phyloP scores from a whole-genome alignment of 768 basidiomycete genomes.

The Mrakia gelida region DNA sequence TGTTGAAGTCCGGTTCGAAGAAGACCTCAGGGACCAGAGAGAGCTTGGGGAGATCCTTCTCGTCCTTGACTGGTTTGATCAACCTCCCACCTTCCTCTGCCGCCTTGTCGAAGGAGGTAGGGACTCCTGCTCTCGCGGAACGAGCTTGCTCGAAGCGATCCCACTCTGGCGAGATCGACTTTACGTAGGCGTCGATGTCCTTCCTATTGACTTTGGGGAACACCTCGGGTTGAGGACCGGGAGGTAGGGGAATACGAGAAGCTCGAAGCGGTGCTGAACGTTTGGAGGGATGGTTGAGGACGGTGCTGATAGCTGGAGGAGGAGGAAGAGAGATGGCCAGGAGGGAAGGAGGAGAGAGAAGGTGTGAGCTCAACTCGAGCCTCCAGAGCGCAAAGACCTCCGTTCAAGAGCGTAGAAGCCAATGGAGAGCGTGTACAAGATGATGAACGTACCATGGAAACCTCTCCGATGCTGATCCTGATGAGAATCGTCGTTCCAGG shows the following conservation, averaged over 20 bases:
- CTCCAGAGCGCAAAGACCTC: not conserved
- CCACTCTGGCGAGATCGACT: conserved; percentile 69
- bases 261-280: conserved; percentile 80
- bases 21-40: conserved; percentile 73
- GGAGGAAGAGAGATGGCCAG: not conserved
- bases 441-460: conserved; percentile 24
- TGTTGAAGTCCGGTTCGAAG: conserved; percentile 71
- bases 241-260: conserved; percentile 60
- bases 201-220: conserved; percentile 58
- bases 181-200: conserved; percentile 80
- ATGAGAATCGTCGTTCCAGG: conserved; percentile 23
- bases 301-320: conserved; percentile 77
- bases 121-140: not conserved
- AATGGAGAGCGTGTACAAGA: too few relatives aligned
- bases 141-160: conserved; percentile 55
- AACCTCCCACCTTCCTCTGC: not conserved
- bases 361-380: conserved; percentile 4
- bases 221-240: conserved; percentile 56
- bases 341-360: not conserved
- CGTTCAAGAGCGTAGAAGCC: too few relatives aligned
- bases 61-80: not conserved
- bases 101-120: conserved; percentile 9
- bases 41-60: conserved; percentile 60
- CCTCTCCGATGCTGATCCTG: not conserved
- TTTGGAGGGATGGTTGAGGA: conserved; percentile 84